Evolutionary conservation across 805 yeast genomes (phyloP).

Genomic region (Candida oleophila): DNA sequence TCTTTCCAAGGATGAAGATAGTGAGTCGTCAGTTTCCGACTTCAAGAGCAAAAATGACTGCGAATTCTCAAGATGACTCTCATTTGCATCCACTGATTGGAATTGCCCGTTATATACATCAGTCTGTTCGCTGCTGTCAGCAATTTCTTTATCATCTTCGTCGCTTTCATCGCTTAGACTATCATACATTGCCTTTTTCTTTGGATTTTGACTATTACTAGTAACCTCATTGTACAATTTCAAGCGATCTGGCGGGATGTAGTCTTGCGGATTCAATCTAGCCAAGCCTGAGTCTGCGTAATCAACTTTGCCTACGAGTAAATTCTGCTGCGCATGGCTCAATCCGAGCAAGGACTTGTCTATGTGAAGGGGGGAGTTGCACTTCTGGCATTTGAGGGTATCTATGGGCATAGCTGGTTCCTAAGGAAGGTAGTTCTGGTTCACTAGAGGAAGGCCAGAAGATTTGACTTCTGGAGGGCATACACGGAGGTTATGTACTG

Average conservation of each 20-base stretch:
- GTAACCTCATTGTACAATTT: conserved; percentile 32
- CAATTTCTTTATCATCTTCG: conserved; percentile 13
- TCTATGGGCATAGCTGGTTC: conserved; percentile 5
- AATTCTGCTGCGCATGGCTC: conserved; percentile 53
- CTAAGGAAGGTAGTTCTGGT: neutral
- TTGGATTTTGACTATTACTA: conserved; percentile 10
- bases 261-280: conserved; percentile 27
- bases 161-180: conserved; percentile 18
- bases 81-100: no score
- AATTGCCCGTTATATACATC: neutral
- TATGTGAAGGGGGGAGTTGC: conserved; percentile 55
- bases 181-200: conserved; percentile 19
- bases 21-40: conserved; percentile 4
- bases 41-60: conserved; percentile 14
- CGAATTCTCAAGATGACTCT: conserved; percentile 12
- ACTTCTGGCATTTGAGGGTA: conserved; percentile 52
- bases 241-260: conserved; percentile 40
- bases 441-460: no score
- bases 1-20: neutral
- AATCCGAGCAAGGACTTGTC: conserved; percentile 56
- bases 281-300: conserved; percentile 12
- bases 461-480: no score
- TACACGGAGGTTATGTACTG: neutral
- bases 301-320: conserved; percentile 42
- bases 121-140: conserved; percentile 2